Percentiles rank a stretch among this genome's conserved stretches.
Evolutionary conservation across 208 protist species (phyloP).

Genomic region (Plasmodiophora brassicae): DNA sequence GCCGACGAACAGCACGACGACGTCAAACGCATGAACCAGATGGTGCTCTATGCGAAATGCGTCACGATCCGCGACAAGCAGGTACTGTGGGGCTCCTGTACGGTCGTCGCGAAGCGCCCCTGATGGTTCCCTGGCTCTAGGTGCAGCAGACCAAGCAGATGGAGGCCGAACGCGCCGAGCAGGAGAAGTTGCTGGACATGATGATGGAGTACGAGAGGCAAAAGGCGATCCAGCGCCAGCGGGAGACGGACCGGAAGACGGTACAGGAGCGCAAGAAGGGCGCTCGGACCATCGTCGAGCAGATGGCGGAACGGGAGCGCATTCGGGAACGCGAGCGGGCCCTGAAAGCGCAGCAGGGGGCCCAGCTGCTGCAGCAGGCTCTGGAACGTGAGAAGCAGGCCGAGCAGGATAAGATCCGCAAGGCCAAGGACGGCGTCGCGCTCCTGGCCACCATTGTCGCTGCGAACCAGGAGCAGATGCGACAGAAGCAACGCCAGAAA

Average conservation of each 20-base stretch:
- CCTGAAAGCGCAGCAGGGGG: conserved; percentile 34
- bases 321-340: not conserved
- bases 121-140: no score
- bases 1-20: conserved; percentile 13
- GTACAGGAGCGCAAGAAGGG: not conserved
- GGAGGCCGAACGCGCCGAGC: not conserved
- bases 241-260: not conserved
- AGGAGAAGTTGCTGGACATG: conserved; percentile 29
- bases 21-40: conserved; percentile 42
- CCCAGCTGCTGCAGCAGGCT: conserved; percentile 25
- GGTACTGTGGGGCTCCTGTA: no score
- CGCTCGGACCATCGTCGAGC: conserved; percentile 22
- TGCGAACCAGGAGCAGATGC: conserved; percentile 38
- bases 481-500: not conserved
- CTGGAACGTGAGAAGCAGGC: conserved; percentile 5
- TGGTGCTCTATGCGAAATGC: conserved; percentile 20
- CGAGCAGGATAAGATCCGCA: not conserved
- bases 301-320: conserved; percentile 36
- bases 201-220: conserved; percentile 40
- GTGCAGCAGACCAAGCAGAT: conserved; percentile 24
- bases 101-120: no score
- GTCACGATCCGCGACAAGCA: conserved; percentile 43
- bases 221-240: conserved; percentile 30
- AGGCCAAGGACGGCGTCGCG: not conserved
- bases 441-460: not conserved